Conservation (phyloP, 73 alveolate species). For the Blepharisma stoltei region DNA sequence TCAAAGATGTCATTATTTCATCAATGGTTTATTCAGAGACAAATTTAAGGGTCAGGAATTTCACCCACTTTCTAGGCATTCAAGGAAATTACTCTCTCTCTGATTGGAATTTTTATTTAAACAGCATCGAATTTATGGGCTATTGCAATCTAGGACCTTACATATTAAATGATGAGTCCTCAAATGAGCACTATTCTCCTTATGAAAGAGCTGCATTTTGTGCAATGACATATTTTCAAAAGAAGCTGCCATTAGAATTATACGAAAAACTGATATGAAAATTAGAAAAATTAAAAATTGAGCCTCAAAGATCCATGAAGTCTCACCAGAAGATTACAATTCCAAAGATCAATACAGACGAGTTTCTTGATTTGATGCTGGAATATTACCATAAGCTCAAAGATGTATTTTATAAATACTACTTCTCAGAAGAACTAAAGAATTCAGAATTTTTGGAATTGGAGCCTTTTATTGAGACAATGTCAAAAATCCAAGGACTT, state of each 20-base stretch:
- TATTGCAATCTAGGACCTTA: neutral
- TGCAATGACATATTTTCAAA: neutral
- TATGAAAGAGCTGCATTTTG: neutral
- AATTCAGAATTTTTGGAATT: too few relatives aligned
- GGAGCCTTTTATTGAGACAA: too few relatives aligned
- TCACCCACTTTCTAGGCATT: conserved; percentile 7
- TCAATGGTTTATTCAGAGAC: neutral
- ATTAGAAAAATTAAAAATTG: neutral
- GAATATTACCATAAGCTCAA: neutral
- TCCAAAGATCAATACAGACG: neutral
- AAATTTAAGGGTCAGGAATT: neutral
- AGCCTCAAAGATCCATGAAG: neutral
- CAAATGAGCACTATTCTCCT: neutral
- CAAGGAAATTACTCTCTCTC: neutral
- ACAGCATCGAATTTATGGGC: neutral
- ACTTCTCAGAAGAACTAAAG: too few relatives aligned
- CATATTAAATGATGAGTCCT: neutral
- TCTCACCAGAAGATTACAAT: neutral
- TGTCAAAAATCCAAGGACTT: too few relatives aligned
- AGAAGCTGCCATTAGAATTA: neutral
- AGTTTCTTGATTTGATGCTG: conserved; percentile 8
- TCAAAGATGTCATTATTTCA: conserved; percentile 28
- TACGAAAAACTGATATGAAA: neutral
- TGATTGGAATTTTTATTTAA: conserved; percentile 17
- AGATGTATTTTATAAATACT: neutral